Percentiles rank a stretch among this genome's conserved stretches.
phyloP scores from a whole-genome alignment of 768 basidiomycete species.

The Kwoniella newhampshirensis region DNA sequence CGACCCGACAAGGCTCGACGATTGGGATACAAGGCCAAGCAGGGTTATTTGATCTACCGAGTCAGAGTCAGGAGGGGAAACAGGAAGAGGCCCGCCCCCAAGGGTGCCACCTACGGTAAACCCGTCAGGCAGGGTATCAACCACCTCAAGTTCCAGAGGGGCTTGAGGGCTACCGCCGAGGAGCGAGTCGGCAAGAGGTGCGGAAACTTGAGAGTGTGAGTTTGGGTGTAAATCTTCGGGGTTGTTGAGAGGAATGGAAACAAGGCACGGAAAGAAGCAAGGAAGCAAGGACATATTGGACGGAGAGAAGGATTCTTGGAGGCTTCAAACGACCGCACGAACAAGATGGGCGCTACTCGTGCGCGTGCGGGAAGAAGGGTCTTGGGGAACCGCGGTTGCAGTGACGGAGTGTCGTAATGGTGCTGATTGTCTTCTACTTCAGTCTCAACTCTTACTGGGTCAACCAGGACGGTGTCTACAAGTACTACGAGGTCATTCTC shows the following conservation, averaged over 20 bases:
- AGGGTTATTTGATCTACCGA: constrained; percentile 97
- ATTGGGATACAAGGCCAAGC: constrained; percentile 99
- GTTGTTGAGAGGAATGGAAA: background rate
- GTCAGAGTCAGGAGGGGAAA: constrained; percentile 96
- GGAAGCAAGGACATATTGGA: background rate
- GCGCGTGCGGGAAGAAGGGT: background rate
- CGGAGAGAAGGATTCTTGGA: background rate
- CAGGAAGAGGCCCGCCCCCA: constrained; percentile 97
- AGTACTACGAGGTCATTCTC: constrained; percentile 98
- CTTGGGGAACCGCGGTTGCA: background rate
- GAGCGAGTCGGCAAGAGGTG: constrained; percentile 96
- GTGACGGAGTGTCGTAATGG: constrained; percentile 7
- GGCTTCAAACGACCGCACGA: background rate
- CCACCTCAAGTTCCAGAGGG: constrained; percentile 96
- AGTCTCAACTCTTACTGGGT: constrained; percentile 83
- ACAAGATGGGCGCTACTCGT: background rate
- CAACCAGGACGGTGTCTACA: constrained; percentile 98
- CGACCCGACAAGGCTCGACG: constrained; percentile 99
- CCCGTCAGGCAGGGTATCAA: constrained; percentile 97
- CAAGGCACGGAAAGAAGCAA: background rate
- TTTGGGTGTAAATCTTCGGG: constrained; percentile 7
- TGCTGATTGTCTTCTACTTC: background rate
- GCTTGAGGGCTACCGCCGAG: constrained; percentile 89
- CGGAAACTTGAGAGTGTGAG: constrained; percentile 83
- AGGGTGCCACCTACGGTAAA: constrained; percentile 99